Conservation (phyloP, 169 alveolate species). For the Babesia bigemina region DNA sequence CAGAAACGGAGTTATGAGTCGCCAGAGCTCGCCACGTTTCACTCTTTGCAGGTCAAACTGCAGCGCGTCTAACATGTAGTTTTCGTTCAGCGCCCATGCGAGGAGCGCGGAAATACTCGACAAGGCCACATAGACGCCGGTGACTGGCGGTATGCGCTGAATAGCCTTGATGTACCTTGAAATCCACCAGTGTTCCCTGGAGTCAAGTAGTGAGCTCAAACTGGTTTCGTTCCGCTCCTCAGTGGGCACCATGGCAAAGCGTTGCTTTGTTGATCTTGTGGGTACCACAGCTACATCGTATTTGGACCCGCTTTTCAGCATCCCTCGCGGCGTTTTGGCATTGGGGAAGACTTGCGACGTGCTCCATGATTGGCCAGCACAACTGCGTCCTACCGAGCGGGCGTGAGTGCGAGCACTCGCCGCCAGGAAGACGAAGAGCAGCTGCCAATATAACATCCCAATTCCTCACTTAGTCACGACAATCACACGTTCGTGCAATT, state of each 20-base stretch:
- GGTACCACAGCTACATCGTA: conserved; percentile 7
- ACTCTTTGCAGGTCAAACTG: conserved; percentile 62
- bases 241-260: conserved; percentile 4
- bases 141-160: conserved; percentile 56
- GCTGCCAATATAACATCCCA: background rate
- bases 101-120: conserved; percentile 42
- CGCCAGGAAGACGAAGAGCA: background rate
- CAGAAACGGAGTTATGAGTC: conserved; percentile 75
- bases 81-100: conserved; percentile 49
- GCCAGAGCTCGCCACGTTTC: conserved; percentile 73
- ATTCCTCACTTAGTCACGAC: conserved; percentile 3
- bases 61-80: conserved; percentile 41
- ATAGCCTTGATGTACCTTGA: conserved; percentile 20
- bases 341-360: background rate
- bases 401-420: background rate
- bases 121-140: conserved; percentile 26
- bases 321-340: background rate
- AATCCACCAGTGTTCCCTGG: conserved; percentile 52
- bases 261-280: background rate
- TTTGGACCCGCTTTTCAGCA: background rate
- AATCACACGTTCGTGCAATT: conserved; percentile 44
- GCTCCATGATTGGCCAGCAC: background rate
- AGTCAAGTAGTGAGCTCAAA: conserved; percentile 14
- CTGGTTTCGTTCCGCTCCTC: background rate
- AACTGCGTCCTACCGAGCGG: conserved; percentile 7